These are phyloP conservation scores for Elymus sibiricus DNA, from an alignment of 176 grass and related monocot genomes.

Conservation along the genomic window DNA sequence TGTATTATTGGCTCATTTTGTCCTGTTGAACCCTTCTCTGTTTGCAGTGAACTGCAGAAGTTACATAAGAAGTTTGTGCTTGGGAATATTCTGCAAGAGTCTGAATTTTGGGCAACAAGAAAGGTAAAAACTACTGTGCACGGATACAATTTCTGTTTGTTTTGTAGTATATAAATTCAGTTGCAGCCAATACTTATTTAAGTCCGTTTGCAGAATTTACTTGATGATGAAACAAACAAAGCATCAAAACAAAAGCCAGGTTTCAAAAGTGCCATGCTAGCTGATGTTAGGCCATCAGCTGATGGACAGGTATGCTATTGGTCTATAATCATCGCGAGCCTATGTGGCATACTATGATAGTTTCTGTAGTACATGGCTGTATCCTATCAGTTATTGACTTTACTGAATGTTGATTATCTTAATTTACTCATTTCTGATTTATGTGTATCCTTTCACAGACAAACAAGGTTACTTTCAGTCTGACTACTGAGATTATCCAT, in stretches of 20 bases:
- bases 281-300: conserved; percentile 81
- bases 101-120: conserved; percentile 97
- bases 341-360: not conserved
- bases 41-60: conserved; percentile 84
- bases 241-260: conserved; percentile 74
- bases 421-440: conserved; percentile 29
- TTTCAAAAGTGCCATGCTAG: conserved; percentile 93
- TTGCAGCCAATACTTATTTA: conserved; percentile 21
- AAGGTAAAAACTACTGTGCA: conserved; percentile 53
- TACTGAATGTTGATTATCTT: conserved; percentile 19
- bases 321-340: not conserved
- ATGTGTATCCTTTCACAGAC: conserved; percentile 56
- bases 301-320: conserved; percentile 81
- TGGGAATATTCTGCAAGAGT: conserved; percentile 73
- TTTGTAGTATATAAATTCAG: conserved; percentile 2
- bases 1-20: conserved; percentile 12
- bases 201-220: conserved; percentile 64
- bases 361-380: conserved; percentile 3
- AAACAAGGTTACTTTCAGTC: conserved; percentile 94
- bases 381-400: conserved; percentile 10
- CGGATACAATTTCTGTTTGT: conserved; percentile 2
- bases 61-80: conserved; percentile 94
- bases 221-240: conserved; percentile 65
- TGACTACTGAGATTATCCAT: conserved; percentile 91
- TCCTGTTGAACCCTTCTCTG: conserved; percentile 10